phyloP scores from a whole-genome alignment of 2,329 filamentous ascomycete genomes.

The Claviceps maximensis region DNA sequence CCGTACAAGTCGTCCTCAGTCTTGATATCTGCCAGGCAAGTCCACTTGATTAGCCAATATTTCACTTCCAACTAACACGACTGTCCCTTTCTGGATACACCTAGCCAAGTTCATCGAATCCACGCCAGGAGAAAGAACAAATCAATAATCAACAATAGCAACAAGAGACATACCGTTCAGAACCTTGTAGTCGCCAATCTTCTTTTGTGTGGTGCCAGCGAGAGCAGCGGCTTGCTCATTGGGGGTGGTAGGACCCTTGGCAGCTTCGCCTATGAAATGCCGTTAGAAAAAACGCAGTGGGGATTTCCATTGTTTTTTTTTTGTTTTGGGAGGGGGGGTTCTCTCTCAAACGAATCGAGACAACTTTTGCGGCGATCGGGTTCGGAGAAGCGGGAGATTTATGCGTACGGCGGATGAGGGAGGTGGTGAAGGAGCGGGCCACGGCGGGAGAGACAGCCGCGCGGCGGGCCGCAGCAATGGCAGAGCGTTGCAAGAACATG shows the following conservation, averaged over 20 bases:
- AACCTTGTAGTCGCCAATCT: slow-evolving; percentile 32
- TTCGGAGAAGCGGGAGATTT: slow-evolving; percentile 14
- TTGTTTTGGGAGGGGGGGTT: too few species aligned
- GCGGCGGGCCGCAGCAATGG: slow-evolving; percentile 46
- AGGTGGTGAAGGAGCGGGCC: slow-evolving; percentile 47
- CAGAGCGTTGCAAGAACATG: slow-evolving; percentile 55
- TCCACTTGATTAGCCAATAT: slow-evolving; percentile 10
- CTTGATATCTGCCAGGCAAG: slow-evolving; percentile 57
- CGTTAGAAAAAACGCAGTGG: slow-evolving; percentile 2
- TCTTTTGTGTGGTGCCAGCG: slow-evolving; percentile 28
- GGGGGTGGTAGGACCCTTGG: slow-evolving; percentile 21
- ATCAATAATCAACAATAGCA: neutral
- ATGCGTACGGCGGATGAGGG: slow-evolving; percentile 44
- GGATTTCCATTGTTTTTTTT: too few species aligned
- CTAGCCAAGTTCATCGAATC: slow-evolving; percentile 12
- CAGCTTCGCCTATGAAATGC: slow-evolving; percentile 21
- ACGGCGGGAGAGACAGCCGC: slow-evolving; percentile 38
- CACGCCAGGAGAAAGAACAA: slow-evolving; percentile 6
- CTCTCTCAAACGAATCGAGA: slow-evolving; percentile 1
- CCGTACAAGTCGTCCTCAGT: slow-evolving; percentile 68
- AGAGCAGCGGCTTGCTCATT: slow-evolving; percentile 24
- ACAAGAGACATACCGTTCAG: slow-evolving; percentile 30
- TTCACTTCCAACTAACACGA: neutral
- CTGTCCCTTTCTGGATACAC: neutral
- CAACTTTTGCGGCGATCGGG: neutral